A percentile compares a stretch with the other conserved stretches of the same genome.
These are phyloP conservation scores for Monascus ruber DNA, from an alignment of 2,329 filamentous ascomycete species.

Conservation along the genomic window DNA sequence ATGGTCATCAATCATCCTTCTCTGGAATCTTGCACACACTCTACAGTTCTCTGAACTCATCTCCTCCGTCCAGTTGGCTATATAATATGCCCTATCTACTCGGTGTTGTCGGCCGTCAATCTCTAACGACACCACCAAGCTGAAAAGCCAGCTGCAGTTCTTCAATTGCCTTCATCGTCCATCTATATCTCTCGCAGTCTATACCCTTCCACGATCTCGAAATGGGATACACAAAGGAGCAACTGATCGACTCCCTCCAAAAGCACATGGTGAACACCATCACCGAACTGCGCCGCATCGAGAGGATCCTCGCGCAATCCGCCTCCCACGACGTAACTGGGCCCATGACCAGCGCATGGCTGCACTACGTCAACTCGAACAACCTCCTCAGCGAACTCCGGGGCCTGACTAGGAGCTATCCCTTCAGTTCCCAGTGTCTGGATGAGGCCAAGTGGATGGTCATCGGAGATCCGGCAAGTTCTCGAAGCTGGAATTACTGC, in stretches of 20 bases:
- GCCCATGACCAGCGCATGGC: conserved; percentile 61
- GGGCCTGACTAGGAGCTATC: conserved; percentile 54
- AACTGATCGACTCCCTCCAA: conserved; percentile 52
- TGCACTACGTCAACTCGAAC: conserved; percentile 59
- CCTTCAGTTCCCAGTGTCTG: conserved; percentile 54
- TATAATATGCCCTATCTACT: too few species aligned
- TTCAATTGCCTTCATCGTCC: too few species aligned
- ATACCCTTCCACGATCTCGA: neutral
- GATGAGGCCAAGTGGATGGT: conserved; percentile 56
- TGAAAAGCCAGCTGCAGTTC: too few species aligned
- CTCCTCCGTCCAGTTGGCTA: too few species aligned
- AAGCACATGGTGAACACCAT: conserved; percentile 63
- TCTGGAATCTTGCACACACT: too few species aligned
- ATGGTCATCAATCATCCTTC: too few species aligned
- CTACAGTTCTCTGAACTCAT: too few species aligned
- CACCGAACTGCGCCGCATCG: conserved; percentile 59
- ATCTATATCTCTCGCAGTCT: too few species aligned
- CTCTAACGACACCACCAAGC: too few species aligned
- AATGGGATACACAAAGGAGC: conserved; percentile 35
- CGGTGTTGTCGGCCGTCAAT: too few species aligned
- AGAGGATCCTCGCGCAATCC: conserved; percentile 50
- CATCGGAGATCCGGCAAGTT: conserved; percentile 51
- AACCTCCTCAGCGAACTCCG: conserved; percentile 60
- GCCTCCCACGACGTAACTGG: conserved; percentile 49
- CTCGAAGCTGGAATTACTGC: conserved; percentile 64